Evolutionary conservation across 148 eudicot species (phyloP).

Genomic region (Spergularia bocconei): DNA sequence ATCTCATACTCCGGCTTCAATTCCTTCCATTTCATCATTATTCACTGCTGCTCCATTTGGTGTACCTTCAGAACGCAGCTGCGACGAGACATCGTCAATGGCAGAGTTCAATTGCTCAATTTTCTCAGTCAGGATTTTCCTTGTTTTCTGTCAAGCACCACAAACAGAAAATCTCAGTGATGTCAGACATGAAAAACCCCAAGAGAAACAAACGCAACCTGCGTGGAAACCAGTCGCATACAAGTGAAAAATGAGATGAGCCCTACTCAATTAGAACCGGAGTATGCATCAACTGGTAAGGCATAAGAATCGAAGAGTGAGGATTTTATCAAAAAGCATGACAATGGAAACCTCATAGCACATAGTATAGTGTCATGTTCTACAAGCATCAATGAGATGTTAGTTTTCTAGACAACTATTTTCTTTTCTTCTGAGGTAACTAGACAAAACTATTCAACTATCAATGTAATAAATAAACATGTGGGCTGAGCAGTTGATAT

Average conservation of each 20-base stretch:
- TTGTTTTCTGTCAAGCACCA: slow-evolving; percentile 53
- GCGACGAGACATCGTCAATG: slow-evolving; percentile 69
- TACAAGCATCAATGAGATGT: neutral
- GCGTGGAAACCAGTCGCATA: neutral
- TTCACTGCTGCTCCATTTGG: slow-evolving; percentile 49
- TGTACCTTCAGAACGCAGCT: slow-evolving; percentile 51
- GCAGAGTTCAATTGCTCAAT: slow-evolving; percentile 84
- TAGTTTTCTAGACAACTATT: too few relatives aligned
- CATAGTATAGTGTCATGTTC: neutral
- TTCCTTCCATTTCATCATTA: slow-evolving; percentile 54
- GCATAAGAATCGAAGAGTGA: too few relatives aligned
- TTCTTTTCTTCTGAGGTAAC: too few relatives aligned
- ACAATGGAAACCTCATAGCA: neutral
- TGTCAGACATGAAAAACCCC: neutral
- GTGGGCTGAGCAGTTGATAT: too few relatives aligned
- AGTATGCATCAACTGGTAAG: too few relatives aligned
- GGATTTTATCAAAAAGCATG: neutral
- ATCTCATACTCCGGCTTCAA: slow-evolving; percentile 46
- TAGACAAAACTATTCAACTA: too few relatives aligned
- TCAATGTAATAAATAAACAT: too few relatives aligned
- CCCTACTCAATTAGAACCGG: too few relatives aligned
- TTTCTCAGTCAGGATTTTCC: slow-evolving; percentile 66
- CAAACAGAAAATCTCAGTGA: slow-evolving; percentile 6
- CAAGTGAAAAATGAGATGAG: too few relatives aligned
- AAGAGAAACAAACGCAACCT: neutral